Evolutionary conservation across 768 basidiomycete genomes (phyloP).

Genomic region (Mrakia gelida): DNA sequence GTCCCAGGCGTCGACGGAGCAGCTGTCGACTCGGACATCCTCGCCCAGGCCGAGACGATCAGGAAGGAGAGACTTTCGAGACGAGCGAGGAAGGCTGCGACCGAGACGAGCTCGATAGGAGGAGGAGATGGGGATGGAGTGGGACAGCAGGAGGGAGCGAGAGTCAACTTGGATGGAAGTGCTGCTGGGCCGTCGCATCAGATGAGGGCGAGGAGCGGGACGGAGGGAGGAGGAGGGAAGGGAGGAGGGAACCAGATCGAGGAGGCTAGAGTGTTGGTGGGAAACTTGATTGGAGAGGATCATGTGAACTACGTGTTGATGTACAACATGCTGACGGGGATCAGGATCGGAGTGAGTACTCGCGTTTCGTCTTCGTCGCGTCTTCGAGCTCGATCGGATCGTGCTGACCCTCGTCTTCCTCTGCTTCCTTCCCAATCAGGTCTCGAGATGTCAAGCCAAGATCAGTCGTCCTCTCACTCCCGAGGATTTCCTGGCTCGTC

Average conservation of each 20-base stretch:
- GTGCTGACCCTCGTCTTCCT: constrained; percentile 15
- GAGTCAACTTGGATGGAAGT: constrained; percentile 46
- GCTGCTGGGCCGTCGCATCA: constrained; percentile 47
- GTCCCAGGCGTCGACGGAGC: constrained; percentile 40
- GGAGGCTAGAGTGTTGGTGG: constrained; percentile 66
- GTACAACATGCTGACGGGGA: constrained; percentile 99
- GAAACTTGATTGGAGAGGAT: constrained; percentile 95
- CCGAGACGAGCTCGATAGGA: not conserved
- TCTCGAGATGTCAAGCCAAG: constrained; percentile 95
- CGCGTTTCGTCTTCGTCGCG: not conserved
- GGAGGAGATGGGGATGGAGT: constrained; percentile 3
- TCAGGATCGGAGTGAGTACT: constrained; percentile 75
- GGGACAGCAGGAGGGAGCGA: constrained; percentile 1
- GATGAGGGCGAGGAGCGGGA: not conserved
- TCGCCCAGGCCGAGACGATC: constrained; percentile 83
- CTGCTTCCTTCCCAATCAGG: constrained; percentile 48
- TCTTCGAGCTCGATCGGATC: not conserved
- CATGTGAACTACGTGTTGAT: constrained; percentile 98
- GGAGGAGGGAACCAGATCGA: constrained; percentile 41
- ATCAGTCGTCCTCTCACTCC: constrained; percentile 75
- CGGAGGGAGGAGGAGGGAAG: constrained; percentile 50
- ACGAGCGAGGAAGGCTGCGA: constrained; percentile 51
- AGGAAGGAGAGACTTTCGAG: constrained; percentile 59
- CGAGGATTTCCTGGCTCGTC: constrained; percentile 79
- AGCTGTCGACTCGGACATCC: constrained; percentile 66